Base-by-base conservation (phyloP, 2,329 filamentous ascomycete species). In the Colletotrichum gloeosporioides region DNA sequence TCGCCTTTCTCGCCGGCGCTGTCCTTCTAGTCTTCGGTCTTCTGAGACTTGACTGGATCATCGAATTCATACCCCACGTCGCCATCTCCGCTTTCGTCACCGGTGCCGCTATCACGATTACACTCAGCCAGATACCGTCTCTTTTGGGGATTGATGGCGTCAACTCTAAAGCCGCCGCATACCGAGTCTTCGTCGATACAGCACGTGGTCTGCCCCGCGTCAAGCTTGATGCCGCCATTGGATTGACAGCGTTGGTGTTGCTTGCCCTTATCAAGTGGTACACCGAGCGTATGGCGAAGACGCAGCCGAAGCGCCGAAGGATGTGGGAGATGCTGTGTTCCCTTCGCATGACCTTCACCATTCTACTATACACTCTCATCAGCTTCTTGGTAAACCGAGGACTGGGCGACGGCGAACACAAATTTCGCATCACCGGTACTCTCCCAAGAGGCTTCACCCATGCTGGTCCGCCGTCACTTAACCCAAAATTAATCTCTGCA, bases 251-350 rank as follows among this genome's bases (percentile, higher is more conserved):
- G 3, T 86, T 96, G 62, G 84, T 90, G 9, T 87, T 95, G 87
- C 89, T 96, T 6, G 96, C 95, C 81, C 76, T 90, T 9, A 91
- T 95, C 78, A 78, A 78, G 63, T 69, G 67, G 59, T 70, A 86
- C 62, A 95, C 93, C 85, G 89, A 87, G 66, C 88, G 84, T 70
- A 89, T 92, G 82, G 93, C 92, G 22, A 89, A 87, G 81, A 90
- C 89, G 75, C 88, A 92, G 71, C 94, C 95, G 0, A 82, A 86
- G 8, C 88, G 87, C 64, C 89, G 90, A 75, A 93, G 93, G 83
- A 81, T 91, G 7, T 95, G 92, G 89, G 94, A 95, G 81, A 95
- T 95, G 83, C 82, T 92, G 44, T 93, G 92, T n/a, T 96, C 95
- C 0, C 87, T 96, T 8, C 91, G 95, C 13, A 92, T 95, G 32